phyloP scores from a whole-genome alignment of 306 rosid genomes.

The Quercus agrifolia region DNA sequence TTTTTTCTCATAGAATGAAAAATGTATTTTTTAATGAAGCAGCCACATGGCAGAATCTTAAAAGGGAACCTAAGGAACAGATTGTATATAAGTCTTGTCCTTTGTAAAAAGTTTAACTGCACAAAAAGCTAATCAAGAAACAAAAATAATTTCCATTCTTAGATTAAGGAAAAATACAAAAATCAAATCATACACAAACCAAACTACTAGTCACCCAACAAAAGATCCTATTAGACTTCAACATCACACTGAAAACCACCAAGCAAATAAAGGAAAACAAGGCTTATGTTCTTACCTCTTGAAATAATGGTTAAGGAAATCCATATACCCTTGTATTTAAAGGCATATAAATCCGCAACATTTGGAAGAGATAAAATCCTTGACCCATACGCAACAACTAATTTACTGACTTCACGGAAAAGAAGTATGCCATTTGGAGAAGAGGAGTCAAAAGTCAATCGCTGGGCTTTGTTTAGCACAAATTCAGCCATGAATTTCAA shows the following conservation, averaged over 20 bases:
- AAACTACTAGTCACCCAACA: neutral
- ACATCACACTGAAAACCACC: neutral
- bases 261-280: conserved; percentile 1
- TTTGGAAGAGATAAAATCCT: conserved; percentile 86
- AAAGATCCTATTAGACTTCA: neutral
- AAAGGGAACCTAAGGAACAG: too few species aligned
- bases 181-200: neutral
- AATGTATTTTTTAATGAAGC: too few species aligned
- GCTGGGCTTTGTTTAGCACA: conserved; percentile 94
- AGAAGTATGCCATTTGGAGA: conserved; percentile 99
- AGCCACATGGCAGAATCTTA: too few species aligned
- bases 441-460: conserved; percentile 96
- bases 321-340: conserved; percentile 98
- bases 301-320: conserved; percentile 75
- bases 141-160: too few species aligned
- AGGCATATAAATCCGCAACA: conserved; percentile 79
- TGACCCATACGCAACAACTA: conserved; percentile 94
- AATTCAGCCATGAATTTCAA: conserved; percentile 97
- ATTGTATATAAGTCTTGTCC: too few species aligned
- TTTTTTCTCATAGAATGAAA: too few species aligned
- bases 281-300: conserved; percentile 59
- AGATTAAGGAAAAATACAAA: neutral
- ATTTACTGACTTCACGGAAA: conserved; percentile 96
- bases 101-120: too few species aligned
- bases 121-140: too few species aligned